Base-by-base conservation (phyloP, 75 land plant species). In the Pinus albicaulis region DNA sequence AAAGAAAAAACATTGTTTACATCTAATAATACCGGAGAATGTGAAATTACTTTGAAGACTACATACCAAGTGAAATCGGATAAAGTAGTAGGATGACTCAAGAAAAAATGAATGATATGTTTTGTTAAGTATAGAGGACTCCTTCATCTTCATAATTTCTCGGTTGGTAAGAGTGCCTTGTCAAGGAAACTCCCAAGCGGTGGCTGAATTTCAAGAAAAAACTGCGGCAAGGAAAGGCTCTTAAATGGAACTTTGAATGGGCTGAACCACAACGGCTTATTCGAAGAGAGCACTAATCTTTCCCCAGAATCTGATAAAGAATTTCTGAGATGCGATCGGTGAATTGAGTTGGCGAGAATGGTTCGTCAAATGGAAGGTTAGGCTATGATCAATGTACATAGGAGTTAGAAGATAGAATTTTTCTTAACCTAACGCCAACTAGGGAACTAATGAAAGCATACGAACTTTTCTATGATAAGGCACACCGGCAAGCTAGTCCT, bases 301-400 rank as follows among this genome's bases (percentile, higher is more conserved):
- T 38, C 22, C 48, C 6, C 71, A 81, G 57, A 36, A 70, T 53
- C 55, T 24, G 82, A 75, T 34, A 57, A 53, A 68, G 78, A 52
- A 3, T 11, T 13, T 2, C 12, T 41, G 38, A n/a, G 57, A 16
- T 48, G 36, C 34, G 25, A 38, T 57, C 17, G 31, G 58, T 55
- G 76, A 55, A 8, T 7, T 15, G 20, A 73, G n/a, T 23, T 7
- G 22, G 25, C 28, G 79, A n/a, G 98, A 95, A 69, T 95, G 98
- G 95, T 84, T 83, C 78, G 88, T 95, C 59, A 95, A 95, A 62
- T 95, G 98, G 98, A 82, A 81, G 88, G 28, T 79, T 90, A 73
- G 90, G 83, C 20, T 95, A 95, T 65, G 91, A 92, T 26, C 66
- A 85, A 41, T 86, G 85, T 59, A 87, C 93, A 20, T 95, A 95